These are phyloP conservation scores for Blastocystis sp. DNA, from an alignment of 352 stramenopile species.

Conservation along the genomic window DNA sequence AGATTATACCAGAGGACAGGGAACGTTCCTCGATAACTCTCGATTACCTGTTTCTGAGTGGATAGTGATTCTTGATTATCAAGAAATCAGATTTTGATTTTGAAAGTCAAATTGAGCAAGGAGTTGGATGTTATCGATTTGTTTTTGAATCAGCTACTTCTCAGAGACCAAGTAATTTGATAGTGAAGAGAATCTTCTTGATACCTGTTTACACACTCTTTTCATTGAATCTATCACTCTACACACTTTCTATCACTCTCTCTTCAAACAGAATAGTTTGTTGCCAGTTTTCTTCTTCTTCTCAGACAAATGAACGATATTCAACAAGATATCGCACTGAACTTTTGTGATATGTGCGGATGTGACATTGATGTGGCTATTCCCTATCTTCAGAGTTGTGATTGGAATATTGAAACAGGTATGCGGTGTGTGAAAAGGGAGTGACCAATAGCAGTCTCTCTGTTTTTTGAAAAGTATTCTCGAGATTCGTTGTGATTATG, in stretches of 20 bases:
- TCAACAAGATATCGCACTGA: conserved; percentile 1
- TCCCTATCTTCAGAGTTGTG: conserved; percentile 34
- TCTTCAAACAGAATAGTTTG: not conserved
- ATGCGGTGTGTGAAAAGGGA: not conserved
- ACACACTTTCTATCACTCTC: too few species aligned
- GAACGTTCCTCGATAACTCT: not conserved
- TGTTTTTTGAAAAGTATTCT: conserved; percentile 55
- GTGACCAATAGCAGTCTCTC: conserved; percentile 4
- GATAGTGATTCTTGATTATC: not conserved
- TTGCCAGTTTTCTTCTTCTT: not conserved
- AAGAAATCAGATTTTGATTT: not conserved
- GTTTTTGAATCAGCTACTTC: not conserved
- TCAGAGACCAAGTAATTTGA: too few species aligned
- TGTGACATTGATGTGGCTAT: conserved; percentile 1
- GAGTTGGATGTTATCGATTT: not conserved
- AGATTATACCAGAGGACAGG: not conserved
- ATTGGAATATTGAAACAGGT: not conserved
- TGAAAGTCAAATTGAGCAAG: too few species aligned
- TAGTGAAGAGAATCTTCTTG: too few species aligned
- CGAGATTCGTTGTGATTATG: not conserved
- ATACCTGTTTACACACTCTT: too few species aligned
- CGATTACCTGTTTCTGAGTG: not conserved
- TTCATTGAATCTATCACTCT: too few species aligned
- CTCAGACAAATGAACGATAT: not conserved
- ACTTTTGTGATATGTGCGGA: conserved; percentile 41